A percentile compares a stretch with the other conserved stretches of the same genome.
Evolutionary conservation across 2,329 filamentous ascomycete species (phyloP).

Genomic region (Septoria petroselini): DNA sequence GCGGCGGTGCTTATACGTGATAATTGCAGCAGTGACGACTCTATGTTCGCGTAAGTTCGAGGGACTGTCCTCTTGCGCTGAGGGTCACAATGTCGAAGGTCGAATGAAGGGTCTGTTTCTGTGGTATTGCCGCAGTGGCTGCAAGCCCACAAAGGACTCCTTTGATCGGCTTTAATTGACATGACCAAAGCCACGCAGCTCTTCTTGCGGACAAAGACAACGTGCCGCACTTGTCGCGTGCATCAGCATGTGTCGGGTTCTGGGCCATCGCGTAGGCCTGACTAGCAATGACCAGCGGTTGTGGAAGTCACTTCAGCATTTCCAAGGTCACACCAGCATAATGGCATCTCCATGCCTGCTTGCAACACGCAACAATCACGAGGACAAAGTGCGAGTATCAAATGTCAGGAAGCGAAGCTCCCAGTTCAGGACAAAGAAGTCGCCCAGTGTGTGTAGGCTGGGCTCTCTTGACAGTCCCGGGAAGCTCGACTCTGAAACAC

Average conservation of each 20-base stretch:
- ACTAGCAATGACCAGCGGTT: no score
- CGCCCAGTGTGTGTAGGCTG: background rate
- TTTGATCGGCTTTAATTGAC: constrained; percentile 28
- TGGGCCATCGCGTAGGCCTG: no score
- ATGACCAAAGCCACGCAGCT: constrained; percentile 18
- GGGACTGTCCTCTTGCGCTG: constrained; percentile 23
- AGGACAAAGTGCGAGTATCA: constrained; percentile 1
- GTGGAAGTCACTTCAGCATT: no score
- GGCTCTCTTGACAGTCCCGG: background rate
- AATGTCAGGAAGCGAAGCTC: background rate
- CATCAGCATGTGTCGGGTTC: background rate
- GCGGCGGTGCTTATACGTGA: background rate
- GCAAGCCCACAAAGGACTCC: constrained; percentile 26
- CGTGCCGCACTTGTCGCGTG: constrained; percentile 1
- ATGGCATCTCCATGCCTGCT: background rate
- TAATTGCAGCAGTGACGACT: constrained; percentile 2
- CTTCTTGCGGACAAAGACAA: constrained; percentile 32
- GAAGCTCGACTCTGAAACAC: constrained; percentile 5
- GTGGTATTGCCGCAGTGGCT: constrained; percentile 23
- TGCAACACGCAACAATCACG: background rate
- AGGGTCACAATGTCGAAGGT: constrained; percentile 15
- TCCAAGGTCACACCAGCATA: background rate
- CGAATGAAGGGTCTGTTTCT: constrained; percentile 24
- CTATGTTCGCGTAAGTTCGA: constrained; percentile 8
- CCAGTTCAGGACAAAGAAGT: background rate